phyloP scores from a whole-genome alignment of 2,329 filamentous ascomycete genomes.

The Fusarium sublunatum region DNA sequence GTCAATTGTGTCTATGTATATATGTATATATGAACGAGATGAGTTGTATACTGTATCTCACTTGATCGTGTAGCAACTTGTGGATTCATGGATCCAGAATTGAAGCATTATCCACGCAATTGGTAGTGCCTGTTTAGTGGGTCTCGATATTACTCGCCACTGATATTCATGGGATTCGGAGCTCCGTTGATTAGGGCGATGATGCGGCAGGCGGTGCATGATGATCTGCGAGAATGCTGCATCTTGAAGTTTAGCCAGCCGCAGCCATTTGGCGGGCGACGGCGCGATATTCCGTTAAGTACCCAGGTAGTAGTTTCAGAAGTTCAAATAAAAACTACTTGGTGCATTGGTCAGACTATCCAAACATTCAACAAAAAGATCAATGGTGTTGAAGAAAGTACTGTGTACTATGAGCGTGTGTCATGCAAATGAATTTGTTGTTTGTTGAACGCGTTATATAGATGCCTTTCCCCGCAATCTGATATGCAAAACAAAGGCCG shows the following conservation, averaged over 20 bases:
- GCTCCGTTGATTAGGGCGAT: conserved; percentile 10
- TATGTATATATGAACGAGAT: conserved; percentile 4
- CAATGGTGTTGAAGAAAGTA: too few species aligned
- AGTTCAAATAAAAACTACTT: too few species aligned
- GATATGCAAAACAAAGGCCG: conserved; percentile 3
- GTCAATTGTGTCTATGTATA: conserved; percentile 2
- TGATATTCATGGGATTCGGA: conserved; percentile 16
- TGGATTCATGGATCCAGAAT: conserved; percentile 1
- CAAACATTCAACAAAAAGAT: too few species aligned
- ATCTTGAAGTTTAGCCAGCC: conserved; percentile 6
- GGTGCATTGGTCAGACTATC: too few species aligned
- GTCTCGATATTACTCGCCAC: conserved; percentile 28
- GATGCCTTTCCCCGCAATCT: conserved; percentile 23
- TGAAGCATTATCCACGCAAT: neutral
- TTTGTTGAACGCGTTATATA: neutral
- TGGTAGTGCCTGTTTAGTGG: conserved; percentile 27
- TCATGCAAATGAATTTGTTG: too few species aligned
- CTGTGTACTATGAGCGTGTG: too few species aligned
- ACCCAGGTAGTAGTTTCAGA: too few species aligned
- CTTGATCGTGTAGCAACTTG: neutral
- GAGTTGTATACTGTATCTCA: neutral
- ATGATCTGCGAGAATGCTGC: conserved; percentile 40
- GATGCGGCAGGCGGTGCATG: conserved; percentile 32
- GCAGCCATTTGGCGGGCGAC: neutral
- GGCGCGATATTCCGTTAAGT: neutral